Base-by-base conservation (phyloP, 345 rosid species). In the Citrus medica region DNA sequence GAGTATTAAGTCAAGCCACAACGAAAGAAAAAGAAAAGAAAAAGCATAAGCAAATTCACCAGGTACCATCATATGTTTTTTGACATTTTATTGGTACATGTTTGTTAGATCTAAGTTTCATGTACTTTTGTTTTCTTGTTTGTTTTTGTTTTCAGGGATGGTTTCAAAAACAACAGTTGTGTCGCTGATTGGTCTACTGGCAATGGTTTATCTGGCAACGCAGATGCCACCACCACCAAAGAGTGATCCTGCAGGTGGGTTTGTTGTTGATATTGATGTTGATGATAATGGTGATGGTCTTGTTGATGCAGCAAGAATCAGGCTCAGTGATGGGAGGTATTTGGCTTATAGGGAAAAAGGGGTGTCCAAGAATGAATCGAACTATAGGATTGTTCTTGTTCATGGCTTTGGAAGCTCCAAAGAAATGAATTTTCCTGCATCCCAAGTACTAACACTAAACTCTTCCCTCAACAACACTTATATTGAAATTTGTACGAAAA, bases 331-430 rank as follows among this genome's bases (percentile, higher is more conserved):
- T 79, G 98, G 98, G 61, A 87, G 98, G 64, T 80, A 83, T 83
- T 76, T 95, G 75, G 92, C 98, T 74, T 93, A 95, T 88, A 87
- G 48, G 25, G 98, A 95, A 82, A 83, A 69, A 76, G 98, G 98
- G 64, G 92, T 92, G 8, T 82, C 94, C 71, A 92, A 83, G 84
- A 81, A 78, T 72, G 66, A 85, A 76, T 81, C 98, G 1, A 90
- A 87, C 60, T 88, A 82, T 88, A 88, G 76, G 78, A 87, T 95
- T 85, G 69, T 95, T 71, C 75, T 95, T 77, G 92, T 90, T 75
- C 98, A 95, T 84, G 98, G 98, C 37, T 93, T 95, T 75, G 98
- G 97, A 73, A 93, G 98, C 91, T 95, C 98, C 76, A 92, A 95
- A 80, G 98, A 93, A 51, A 95, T 93, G 97, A 92, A 81, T 79